Evolutionary conservation across 2,329 filamentous ascomycete species (phyloP).

Genomic region (Alternaria metachromatica): DNA sequence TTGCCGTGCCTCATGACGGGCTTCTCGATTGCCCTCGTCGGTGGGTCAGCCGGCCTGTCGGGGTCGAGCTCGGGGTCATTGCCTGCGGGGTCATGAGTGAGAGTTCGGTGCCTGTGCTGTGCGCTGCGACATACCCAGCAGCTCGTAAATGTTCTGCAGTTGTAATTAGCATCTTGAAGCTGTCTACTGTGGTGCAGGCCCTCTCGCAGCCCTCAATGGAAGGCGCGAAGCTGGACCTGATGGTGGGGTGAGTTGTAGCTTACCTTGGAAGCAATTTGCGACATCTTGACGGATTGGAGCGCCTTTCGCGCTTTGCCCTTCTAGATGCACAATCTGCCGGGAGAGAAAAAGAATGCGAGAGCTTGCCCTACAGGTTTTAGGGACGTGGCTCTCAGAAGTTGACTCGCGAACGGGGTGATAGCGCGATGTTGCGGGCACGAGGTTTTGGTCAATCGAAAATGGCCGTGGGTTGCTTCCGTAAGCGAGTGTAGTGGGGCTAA

Average conservation of each 20-base stretch:
- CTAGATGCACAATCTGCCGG: slow-evolving; percentile 52
- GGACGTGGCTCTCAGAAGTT: slow-evolving; percentile 49
- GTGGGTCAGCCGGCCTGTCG: slow-evolving; percentile 77
- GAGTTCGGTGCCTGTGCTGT: slow-evolving; percentile 14
- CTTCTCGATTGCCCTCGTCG: slow-evolving; percentile 90
- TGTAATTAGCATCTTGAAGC: slow-evolving; percentile 45
- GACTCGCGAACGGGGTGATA: slow-evolving; percentile 36
- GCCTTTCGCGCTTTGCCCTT: slow-evolving; percentile 54
- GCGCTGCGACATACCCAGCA: slow-evolving; percentile 76
- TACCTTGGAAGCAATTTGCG: slow-evolving; percentile 55
- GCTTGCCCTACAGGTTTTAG: slow-evolving; percentile 47
- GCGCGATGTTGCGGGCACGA: slow-evolving; percentile 37
- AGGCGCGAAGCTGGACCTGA: slow-evolving; percentile 12
- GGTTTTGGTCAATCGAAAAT: slow-evolving; percentile 28
- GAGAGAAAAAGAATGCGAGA: slow-evolving; percentile 41
- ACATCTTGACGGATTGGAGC: slow-evolving; percentile 51
- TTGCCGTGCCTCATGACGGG: slow-evolving; percentile 77
- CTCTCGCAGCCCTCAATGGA: slow-evolving; percentile 13
- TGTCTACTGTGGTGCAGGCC: not conserved
- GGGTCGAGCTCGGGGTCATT: slow-evolving; percentile 74
- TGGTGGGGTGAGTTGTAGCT: slow-evolving; percentile 28
- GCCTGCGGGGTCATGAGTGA: slow-evolving; percentile 56
- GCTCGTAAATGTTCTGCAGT: slow-evolving; percentile 90
- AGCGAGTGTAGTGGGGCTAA: slow-evolving; percentile 17
- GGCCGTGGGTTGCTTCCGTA: slow-evolving; percentile 21